These are phyloP conservation scores for Moricandia arvensis DNA, from an alignment of 345 rosid species.

Conservation along the genomic window DNA sequence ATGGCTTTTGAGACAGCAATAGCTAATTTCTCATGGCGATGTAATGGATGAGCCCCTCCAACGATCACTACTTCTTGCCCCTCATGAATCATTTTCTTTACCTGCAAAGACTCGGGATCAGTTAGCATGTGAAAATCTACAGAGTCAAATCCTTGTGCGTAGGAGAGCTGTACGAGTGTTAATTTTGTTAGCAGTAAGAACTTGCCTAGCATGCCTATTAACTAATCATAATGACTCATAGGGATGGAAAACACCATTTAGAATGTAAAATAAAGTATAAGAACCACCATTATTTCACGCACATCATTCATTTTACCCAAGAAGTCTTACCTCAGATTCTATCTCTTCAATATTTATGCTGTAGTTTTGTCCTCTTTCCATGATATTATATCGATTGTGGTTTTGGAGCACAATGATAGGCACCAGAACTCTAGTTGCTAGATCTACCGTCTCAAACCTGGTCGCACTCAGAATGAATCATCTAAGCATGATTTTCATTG, in stretches of 20 bases:
- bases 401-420: slow-evolving; percentile 94
- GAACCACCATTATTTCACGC: not conserved
- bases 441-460: slow-evolving; percentile 97
- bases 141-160: not conserved
- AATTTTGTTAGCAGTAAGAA: slow-evolving; percentile 7
- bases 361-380: slow-evolving; percentile 88
- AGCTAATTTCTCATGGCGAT: slow-evolving; percentile 93
- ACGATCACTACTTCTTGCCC: slow-evolving; percentile 91
- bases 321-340: slow-evolving; percentile 69
- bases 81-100: not conserved
- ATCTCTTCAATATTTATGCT: slow-evolving; percentile 79
- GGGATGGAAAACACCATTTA: slow-evolving; percentile 11
- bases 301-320: slow-evolving; percentile 1
- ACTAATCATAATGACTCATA: slow-evolving; percentile 9
- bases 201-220: slow-evolving; percentile 12
- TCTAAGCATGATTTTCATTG: slow-evolving; percentile 23
- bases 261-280: not conserved
- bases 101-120: not conserved
- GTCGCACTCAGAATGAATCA: slow-evolving; percentile 27
- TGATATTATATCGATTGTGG: slow-evolving; percentile 86
- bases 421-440: slow-evolving; percentile 82
- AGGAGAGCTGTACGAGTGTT: not conserved
- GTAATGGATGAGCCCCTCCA: slow-evolving; percentile 84
- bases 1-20: slow-evolving; percentile 96
- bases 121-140: not conserved